These are phyloP conservation scores for Verticillium nonalfalfae DNA, from an alignment of 2,329 filamentous ascomycete genomes.

Conservation along the genomic window DNA sequence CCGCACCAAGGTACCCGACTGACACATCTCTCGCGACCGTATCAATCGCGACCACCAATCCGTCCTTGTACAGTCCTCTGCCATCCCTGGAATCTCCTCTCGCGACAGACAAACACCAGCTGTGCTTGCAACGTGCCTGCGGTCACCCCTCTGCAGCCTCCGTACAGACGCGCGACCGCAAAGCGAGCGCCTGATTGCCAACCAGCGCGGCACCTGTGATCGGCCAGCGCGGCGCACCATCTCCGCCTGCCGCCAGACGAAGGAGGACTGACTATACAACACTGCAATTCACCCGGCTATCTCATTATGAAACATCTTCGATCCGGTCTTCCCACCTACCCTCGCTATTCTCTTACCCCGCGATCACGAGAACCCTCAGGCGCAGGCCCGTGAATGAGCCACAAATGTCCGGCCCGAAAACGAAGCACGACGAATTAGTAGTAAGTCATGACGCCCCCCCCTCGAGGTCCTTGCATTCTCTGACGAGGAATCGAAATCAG, in stretches of 20 bases:
- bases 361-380: not conserved
- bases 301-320: not conserved
- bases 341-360: not conserved
- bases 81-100: too few relatives aligned
- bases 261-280: too few relatives aligned
- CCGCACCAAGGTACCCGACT: too few relatives aligned
- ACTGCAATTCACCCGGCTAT: not conserved
- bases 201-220: too few relatives aligned
- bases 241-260: too few relatives aligned
- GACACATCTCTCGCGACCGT: not conserved
- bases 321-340: not conserved
- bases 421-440: not conserved
- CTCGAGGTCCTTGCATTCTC: not conserved
- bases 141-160: too few relatives aligned
- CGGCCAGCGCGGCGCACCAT: too few relatives aligned
- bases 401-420: not conserved
- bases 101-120: too few relatives aligned
- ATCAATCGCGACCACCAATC: not conserved
- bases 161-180: too few relatives aligned
- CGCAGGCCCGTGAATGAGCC: not conserved
- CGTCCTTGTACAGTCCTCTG: not conserved
- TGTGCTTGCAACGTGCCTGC: too few relatives aligned
- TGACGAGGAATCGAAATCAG: constrained; percentile 27
- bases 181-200: too few relatives aligned
- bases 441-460: not conserved